Base-by-base conservation (phyloP, 2,329 filamentous ascomycete genomes). In the Fusarium staphyleae region DNA sequence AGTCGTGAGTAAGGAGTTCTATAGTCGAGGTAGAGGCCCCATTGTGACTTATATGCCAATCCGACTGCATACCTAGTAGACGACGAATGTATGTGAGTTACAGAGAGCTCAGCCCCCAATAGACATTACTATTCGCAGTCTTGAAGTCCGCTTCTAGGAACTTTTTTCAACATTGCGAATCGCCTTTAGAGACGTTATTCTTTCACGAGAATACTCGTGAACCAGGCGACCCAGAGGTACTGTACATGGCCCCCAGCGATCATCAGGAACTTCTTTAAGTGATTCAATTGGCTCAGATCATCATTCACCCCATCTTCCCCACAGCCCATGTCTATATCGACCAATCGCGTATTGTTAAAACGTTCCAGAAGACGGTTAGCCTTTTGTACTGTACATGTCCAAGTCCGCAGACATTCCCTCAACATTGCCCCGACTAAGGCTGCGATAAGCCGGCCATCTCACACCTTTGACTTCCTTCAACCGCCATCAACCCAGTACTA, bases 291-390 rank as follows among this genome's bases (percentile, higher is more conserved):
- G 47, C 1, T 24, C 5, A 6, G 1, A 1, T 7, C 3, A 5
- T 8, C 6, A 9, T 4, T 14, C 11, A 4, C 7, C 11, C 22
- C 16, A 11, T 15, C 6, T 15, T n/a, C 16, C 5, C 10, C 2
- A 3, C 5, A 9, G 15, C 4, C 43, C 14, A n/a, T 16, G 12
- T 5, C 3, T 4, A 1, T 1, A 6, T 6, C 11, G 8, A 15
- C 47, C 39, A 49, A 49, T 44, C n/a, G 32, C 24, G 15, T 49
- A 28, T 37, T 36, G 47, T 36, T n/a, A 36, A 49, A 30, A 36
- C 24, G 47, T 24, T 44, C 47, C 47, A 16, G 11, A 19, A 16
- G 15, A 32, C 28, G 9, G 32, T 12, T 14, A 18, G 18, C 7
- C 3, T 5, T 24, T 12, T 11, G 43, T 46, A 46, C 43, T 13